Percentiles rank a stretch among this genome's conserved stretches.
phyloP scores from a whole-genome alignment of 2,329 filamentous ascomycete genomes.

The Penicillium sp. region DNA sequence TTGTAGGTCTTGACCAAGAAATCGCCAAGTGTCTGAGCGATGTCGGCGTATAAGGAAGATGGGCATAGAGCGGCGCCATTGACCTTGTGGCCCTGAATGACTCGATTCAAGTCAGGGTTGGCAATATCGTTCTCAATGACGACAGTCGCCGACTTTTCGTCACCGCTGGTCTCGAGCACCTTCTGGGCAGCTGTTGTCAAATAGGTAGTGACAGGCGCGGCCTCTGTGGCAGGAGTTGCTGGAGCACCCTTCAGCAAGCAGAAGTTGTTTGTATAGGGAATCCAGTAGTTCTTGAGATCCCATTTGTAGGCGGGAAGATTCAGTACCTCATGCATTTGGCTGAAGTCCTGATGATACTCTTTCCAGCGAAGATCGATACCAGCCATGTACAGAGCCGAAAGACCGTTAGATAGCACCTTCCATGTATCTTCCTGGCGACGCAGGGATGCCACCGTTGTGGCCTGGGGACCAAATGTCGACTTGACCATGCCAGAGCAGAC shows the following conservation, averaged over 20 bases:
- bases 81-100: slow-evolving; percentile 39
- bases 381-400: slow-evolving; percentile 37
- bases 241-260: slow-evolving; percentile 36
- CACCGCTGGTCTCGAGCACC: slow-evolving; percentile 28
- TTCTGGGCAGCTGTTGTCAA: slow-evolving; percentile 33
- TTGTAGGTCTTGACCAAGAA: slow-evolving; percentile 36
- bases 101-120: slow-evolving; percentile 33
- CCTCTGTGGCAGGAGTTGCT: slow-evolving; percentile 10
- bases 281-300: slow-evolving; percentile 43
- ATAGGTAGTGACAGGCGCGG: slow-evolving; percentile 20
- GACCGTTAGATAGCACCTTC: slow-evolving; percentile 40
- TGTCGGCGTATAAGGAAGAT: slow-evolving; percentile 39
- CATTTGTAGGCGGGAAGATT: slow-evolving; percentile 38
- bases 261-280: slow-evolving; percentile 37
- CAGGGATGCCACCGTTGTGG: slow-evolving; percentile 48
- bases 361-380: slow-evolving; percentile 43
- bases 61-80: slow-evolving; percentile 37
- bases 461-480: slow-evolving; percentile 59
- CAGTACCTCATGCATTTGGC: slow-evolving; percentile 30
- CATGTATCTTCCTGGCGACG: slow-evolving; percentile 43
- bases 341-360: slow-evolving; percentile 45
- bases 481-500: slow-evolving; percentile 48
- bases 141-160: slow-evolving; percentile 28
- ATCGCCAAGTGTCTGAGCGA: slow-evolving; percentile 36
- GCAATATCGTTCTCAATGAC: slow-evolving; percentile 37